Base-by-base conservation (phyloP, 345 rosid species). In the Eucalyptus polybractea region DNA sequence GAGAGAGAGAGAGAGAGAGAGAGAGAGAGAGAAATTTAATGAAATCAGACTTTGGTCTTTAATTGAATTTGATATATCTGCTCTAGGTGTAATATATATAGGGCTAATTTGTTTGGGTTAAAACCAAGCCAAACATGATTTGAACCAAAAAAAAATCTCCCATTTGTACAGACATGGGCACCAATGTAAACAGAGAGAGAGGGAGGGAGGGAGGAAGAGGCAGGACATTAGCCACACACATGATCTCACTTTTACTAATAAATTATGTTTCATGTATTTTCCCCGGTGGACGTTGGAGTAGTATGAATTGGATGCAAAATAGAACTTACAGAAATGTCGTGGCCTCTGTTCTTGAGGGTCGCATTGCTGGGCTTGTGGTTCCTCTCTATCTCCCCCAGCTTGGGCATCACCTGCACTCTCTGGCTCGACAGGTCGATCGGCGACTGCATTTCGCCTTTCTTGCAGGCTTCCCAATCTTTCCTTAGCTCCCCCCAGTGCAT, bases 291-390 rank as follows among this genome's bases (percentile, higher is more conserved):
- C 33, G 4, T 65, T 16, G 0, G 0, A 69, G 42, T 17, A 67
- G 40, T 7, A 31, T 8, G 44, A 8, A n/a, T n/a, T n/a, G 1
- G 76, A 67, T n/a, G 21, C 76, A 4, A n/a, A 14, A 67, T n/a
- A 14, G 3, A 19, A 81, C 87, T 88, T 93, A 95, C 96, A 80
- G 91, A 88, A 54, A 95, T 94, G 72, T 94, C 97, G 87, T 93
- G 95, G 86, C 97, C 96, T 80, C 96, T 86, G 89, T 94, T 95
- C 92, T 88, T 93, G 90, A 93, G 8, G 40, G 89, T 91, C 12
- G 96, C 94, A 58, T 90, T 89, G 51, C 56, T 60, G 50, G 94
- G 91, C 44, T 80, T 89, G 91, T 95, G 92, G 37, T 11, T 88
- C 87, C 60, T 91, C 89, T 83, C 45, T 3, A 94, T 29, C 13